Conservation (phyloP, 352 stramenopile species). For the Globisporangium radiosum region DNA sequence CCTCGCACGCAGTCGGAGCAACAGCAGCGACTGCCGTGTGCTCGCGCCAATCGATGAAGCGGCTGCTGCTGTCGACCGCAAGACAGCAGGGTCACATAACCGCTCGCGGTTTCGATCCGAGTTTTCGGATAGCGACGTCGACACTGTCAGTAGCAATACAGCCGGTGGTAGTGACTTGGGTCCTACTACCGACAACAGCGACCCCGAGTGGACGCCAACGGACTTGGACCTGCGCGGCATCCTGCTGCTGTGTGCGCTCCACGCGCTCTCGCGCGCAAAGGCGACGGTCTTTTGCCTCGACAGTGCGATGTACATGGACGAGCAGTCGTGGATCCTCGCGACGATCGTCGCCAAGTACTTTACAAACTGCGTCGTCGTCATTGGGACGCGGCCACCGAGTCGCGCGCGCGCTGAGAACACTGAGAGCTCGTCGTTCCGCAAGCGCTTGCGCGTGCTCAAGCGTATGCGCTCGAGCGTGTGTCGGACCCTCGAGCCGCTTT, state of each 20-base stretch:
- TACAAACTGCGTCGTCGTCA: slow-evolving; percentile 74
- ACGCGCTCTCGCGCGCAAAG: slow-evolving; percentile 67
- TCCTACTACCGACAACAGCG: slow-evolving; percentile 1
- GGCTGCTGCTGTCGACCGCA: no score
- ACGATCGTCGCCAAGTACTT: slow-evolving; percentile 83
- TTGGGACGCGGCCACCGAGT: slow-evolving; percentile 65
- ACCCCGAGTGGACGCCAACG: slow-evolving; percentile 39
- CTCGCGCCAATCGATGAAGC: slow-evolving; percentile 12
- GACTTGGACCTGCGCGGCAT: slow-evolving; percentile 72
- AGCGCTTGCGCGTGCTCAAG: slow-evolving; percentile 70
- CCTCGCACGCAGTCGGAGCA: slow-evolving; percentile 20
- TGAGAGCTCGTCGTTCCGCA: slow-evolving; percentile 68
- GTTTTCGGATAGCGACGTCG: background rate
- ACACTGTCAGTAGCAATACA: slow-evolving; percentile 1
- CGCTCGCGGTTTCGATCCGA: background rate
- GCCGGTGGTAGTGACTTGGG: no score
- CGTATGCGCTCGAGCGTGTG: slow-evolving; percentile 45
- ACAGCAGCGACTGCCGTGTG: slow-evolving; percentile 16
- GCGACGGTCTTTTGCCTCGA: slow-evolving; percentile 75
- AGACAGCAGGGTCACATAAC: background rate
- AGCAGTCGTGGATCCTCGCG: slow-evolving; percentile 78
- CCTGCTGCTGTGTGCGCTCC: slow-evolving; percentile 65
- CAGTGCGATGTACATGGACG: slow-evolving; percentile 85
- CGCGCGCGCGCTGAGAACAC: slow-evolving; percentile 60
- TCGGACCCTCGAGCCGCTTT: slow-evolving; percentile 46